A percentile compares a stretch with the other conserved stretches of the same genome.
Evolutionary conservation across 306 rosid genomes (phyloP).

Genomic region (Fragaria ananassa): DNA sequence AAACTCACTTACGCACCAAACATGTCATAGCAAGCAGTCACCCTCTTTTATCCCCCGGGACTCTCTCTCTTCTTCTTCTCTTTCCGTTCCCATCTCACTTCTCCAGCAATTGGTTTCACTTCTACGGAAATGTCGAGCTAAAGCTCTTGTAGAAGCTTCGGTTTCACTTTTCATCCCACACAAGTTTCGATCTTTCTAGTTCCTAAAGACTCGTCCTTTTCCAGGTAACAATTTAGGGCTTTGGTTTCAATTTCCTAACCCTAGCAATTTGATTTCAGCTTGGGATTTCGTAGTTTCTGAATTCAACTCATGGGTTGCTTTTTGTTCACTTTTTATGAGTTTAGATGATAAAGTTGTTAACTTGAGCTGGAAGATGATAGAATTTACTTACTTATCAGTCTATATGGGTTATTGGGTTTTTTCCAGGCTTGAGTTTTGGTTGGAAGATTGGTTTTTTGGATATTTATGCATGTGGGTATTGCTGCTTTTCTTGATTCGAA

Average conservation of each 20-base stretch:
- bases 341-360: neutral
- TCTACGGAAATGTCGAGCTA: neutral
- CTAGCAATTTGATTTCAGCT: constrained; percentile 19
- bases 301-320: neutral
- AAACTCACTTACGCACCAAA: neutral
- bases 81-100: constrained; percentile 10
- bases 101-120: neutral
- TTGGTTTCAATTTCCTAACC: constrained; percentile 12
- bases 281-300: neutral
- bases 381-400: neutral
- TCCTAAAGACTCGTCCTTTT: neutral
- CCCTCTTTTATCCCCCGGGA: constrained; percentile 22
- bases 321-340: neutral
- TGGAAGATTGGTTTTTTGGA: neutral
- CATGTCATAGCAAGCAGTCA: constrained; percentile 23
- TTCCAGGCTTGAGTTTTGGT: neutral
- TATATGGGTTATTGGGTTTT: neutral
- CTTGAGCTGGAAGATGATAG: neutral
- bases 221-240: constrained; percentile 30
- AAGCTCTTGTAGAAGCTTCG: neutral
- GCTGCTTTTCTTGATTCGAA: constrained; percentile 10
- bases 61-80: neutral
- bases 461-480: constrained; percentile 3
- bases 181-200: constrained; percentile 9
- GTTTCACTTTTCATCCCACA: neutral